A percentile compares a stretch with the other conserved stretches of the same genome.
Evolutionary conservation across 2,329 filamentous ascomycete genomes (phyloP).

Genomic region (Claviceps humidiphila): DNA sequence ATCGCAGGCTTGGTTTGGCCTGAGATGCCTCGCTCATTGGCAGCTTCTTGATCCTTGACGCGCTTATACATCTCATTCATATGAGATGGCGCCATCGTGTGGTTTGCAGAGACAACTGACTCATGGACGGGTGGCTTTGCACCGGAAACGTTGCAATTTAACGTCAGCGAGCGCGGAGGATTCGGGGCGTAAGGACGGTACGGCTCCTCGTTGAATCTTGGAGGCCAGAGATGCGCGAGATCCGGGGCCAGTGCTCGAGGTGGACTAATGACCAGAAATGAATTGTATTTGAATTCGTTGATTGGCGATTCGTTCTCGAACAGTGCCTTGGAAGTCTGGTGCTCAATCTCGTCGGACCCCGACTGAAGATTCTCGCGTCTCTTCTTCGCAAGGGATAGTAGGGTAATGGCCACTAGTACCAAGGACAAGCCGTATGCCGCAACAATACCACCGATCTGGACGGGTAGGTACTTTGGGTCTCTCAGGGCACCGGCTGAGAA

Average conservation of each 20-base stretch:
- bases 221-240: constrained; percentile 38
- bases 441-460: constrained; percentile 71
- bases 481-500: constrained; percentile 44
- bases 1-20: constrained; percentile 15
- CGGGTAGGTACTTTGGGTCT: constrained; percentile 55
- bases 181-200: constrained; percentile 22
- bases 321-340: constrained; percentile 16
- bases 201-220: constrained; percentile 15
- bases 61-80: constrained; percentile 85
- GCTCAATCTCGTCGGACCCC: constrained; percentile 40
- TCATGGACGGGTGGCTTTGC: constrained; percentile 65
- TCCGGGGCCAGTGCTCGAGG: constrained; percentile 21
- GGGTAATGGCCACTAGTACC: constrained; percentile 54
- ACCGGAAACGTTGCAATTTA: constrained; percentile 36
- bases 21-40: constrained; percentile 39
- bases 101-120: constrained; percentile 60
- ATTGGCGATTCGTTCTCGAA: constrained; percentile 12
- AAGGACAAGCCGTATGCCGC: constrained; percentile 71
- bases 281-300: neutral
- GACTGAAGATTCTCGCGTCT: constrained; percentile 37
- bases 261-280: neutral
- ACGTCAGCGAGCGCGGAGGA: constrained; percentile 32
- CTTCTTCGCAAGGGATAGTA: constrained; percentile 47
- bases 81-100: constrained; percentile 62
- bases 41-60: constrained; percentile 78